Conservation (phyloP, 192 early-diverging fungal genomes). For the Backusella australiensis region DNA sequence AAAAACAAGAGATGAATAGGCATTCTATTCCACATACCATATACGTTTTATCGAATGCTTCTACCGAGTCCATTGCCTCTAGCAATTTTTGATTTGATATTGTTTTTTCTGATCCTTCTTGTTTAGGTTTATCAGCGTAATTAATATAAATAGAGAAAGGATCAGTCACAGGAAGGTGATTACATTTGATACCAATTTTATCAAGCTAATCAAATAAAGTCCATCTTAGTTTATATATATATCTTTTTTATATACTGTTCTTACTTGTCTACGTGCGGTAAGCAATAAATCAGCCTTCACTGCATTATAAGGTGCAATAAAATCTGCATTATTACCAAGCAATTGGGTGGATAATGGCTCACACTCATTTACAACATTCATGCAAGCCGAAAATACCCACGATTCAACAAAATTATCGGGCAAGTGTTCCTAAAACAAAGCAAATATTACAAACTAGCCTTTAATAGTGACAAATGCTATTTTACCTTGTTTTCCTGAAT, state of each 20-base stretch:
- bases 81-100: conserved; percentile 69
- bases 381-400: conserved; percentile 81
- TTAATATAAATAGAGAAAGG: conserved; percentile 56
- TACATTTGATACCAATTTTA: conserved; percentile 61
- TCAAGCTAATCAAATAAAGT: conserved; percentile 56
- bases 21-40: conserved; percentile 43
- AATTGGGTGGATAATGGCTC: conserved; percentile 65
- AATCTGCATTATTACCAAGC: conserved; percentile 34
- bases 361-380: conserved; percentile 75
- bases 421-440: conserved; percentile 39
- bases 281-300: conserved; percentile 75
- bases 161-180: conserved; percentile 49
- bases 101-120: conserved; percentile 21
- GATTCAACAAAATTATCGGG: conserved; percentile 66
- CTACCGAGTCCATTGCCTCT: conserved; percentile 52
- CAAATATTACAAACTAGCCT: no score
- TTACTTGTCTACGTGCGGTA: conserved; percentile 74
- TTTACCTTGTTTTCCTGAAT: conserved; percentile 70
- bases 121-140: conserved; percentile 19
- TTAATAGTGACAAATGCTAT: neutral
- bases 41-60: conserved; percentile 75
- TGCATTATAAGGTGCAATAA: conserved; percentile 61
- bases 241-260: neutral
- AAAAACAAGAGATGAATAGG: neutral
- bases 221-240: conserved; percentile 1